These are phyloP conservation scores for Whalleya microplaca DNA, from an alignment of 2,329 filamentous ascomycete species.

Conservation along the genomic window DNA sequence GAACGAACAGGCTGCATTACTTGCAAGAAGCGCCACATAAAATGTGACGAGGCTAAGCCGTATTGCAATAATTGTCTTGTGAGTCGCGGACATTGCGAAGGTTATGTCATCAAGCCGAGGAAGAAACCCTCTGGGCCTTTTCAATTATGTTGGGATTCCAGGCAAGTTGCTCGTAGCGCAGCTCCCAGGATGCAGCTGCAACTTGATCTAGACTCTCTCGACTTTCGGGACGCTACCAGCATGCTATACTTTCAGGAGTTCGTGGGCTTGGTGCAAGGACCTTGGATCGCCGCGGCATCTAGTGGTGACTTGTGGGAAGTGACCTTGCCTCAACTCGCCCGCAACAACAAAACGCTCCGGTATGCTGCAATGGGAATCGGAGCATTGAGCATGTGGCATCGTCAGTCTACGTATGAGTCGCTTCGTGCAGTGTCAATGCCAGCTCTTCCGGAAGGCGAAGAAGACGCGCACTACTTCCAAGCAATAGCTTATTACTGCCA, in stretches of 20 bases:
- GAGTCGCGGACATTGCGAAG: slow-evolving; percentile 14
- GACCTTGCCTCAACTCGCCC: slow-evolving; percentile 38
- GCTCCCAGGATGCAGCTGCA: slow-evolving; percentile 11
- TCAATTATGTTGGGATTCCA: slow-evolving; percentile 33
- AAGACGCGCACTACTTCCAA: slow-evolving; percentile 35
- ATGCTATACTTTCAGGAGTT: slow-evolving; percentile 39
- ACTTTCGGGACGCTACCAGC: slow-evolving; percentile 20
- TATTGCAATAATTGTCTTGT: slow-evolving; percentile 17
- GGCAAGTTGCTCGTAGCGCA: slow-evolving; percentile 4
- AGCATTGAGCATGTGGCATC: slow-evolving; percentile 32
- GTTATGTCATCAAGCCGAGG: slow-evolving; percentile 3
- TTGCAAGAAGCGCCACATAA: slow-evolving; percentile 24
- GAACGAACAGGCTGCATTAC: slow-evolving; percentile 21
- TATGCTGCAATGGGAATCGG: slow-evolving; percentile 40
- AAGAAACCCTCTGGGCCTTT: slow-evolving; percentile 4
- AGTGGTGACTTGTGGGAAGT: slow-evolving; percentile 34
- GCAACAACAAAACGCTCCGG: slow-evolving; percentile 32
- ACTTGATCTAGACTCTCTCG: slow-evolving; percentile 17
- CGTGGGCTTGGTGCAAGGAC: slow-evolving; percentile 31
- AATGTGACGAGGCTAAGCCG: slow-evolving; percentile 22
- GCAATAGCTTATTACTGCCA: slow-evolving; percentile 42
- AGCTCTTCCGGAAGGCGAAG: not conserved
- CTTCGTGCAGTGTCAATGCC: slow-evolving; percentile 16
- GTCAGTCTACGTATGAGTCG: slow-evolving; percentile 8
- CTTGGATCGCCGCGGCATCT: slow-evolving; percentile 35